phyloP scores from a whole-genome alignment of 2,329 filamentous ascomycete species.

The Mycosphaerella sp. region DNA sequence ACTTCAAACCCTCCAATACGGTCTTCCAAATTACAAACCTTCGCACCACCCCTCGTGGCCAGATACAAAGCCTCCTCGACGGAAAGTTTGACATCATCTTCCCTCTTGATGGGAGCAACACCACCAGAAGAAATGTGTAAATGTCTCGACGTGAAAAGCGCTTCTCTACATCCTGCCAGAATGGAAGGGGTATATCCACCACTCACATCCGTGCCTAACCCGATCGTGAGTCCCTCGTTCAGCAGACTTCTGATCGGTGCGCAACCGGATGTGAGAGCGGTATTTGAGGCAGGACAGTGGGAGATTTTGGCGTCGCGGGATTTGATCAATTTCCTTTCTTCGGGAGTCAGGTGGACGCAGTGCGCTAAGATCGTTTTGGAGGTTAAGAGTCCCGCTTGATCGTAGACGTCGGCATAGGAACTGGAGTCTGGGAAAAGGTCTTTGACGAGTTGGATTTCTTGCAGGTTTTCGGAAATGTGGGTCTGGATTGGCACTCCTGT shows the following conservation, averaged over 20 bases:
- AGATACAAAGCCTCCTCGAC: conserved; percentile 83
- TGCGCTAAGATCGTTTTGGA: conserved; percentile 76
- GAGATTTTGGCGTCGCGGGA: conserved; percentile 59
- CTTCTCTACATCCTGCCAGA: conserved; percentile 75
- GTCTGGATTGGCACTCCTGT: conserved; percentile 71
- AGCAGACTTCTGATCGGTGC: conserved; percentile 70
- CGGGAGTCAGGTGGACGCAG: conserved; percentile 65
- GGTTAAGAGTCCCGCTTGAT: conserved; percentile 62
- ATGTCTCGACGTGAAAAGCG: conserved; percentile 69
- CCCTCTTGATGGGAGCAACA: neutral
- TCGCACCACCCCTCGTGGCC: conserved; percentile 80
- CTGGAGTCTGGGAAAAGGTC: conserved; percentile 59
- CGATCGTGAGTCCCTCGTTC: conserved; percentile 68
- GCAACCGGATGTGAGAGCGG: conserved; percentile 70
- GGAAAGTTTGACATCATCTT: conserved; percentile 53
- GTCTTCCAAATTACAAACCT: conserved; percentile 66
- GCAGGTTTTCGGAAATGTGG: conserved; percentile 77
- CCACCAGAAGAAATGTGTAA: conserved; percentile 49
- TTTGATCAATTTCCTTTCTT: conserved; percentile 61
- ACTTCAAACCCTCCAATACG: conserved; percentile 74
- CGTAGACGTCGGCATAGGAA: conserved; percentile 75
- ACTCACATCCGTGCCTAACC: conserved; percentile 83
- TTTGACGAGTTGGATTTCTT: conserved; percentile 66
- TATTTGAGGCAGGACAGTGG: conserved; percentile 86
- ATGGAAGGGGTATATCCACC: conserved; percentile 81